Evolutionary conservation across 768 basidiomycete species (phyloP).

Genomic region (Boletus vinaceobasis): DNA sequence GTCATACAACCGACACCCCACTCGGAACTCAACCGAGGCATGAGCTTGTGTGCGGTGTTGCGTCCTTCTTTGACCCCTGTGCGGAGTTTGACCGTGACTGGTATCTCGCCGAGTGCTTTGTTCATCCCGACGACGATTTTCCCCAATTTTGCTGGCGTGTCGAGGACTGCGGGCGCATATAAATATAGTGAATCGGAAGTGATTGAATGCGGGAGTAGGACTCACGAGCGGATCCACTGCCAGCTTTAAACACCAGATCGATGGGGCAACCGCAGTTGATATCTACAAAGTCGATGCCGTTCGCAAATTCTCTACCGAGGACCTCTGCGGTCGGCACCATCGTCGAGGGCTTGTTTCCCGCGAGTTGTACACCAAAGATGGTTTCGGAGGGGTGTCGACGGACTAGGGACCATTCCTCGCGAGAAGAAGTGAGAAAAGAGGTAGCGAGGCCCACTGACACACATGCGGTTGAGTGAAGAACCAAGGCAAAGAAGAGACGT

Average conservation of each 20-base stretch:
- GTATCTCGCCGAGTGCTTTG: constrained; percentile 83
- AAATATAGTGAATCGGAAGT: not conserved
- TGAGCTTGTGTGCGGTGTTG: constrained; percentile 86
- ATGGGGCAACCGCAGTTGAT: constrained; percentile 98
- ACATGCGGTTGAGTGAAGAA: not conserved
- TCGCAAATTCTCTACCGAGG: constrained; percentile 63
- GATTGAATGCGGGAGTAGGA: constrained; percentile 15
- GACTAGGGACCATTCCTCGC: constrained; percentile 93
- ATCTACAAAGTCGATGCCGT: constrained; percentile 85
- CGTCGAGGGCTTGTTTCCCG: constrained; percentile 79
- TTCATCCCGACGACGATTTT: constrained; percentile 92
- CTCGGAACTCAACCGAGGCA: constrained; percentile 68
- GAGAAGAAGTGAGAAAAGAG: constrained; percentile 84
- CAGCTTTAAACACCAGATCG: constrained; percentile 88
- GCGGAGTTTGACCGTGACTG: constrained; percentile 86
- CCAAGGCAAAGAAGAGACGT: not conserved
- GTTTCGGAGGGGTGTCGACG: constrained; percentile 83
- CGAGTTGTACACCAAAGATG: constrained; percentile 89
- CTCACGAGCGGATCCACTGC: constrained; percentile 86
- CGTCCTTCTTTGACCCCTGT: constrained; percentile 89
- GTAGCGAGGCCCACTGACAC: constrained; percentile 88
- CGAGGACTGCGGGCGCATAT: constrained; percentile 61
- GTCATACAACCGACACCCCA: constrained; percentile 47
- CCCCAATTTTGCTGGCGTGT: constrained; percentile 75
- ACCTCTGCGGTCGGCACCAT: constrained; percentile 82